Evolutionary conservation across 164 flowering plant genomes (phyloP).

Genomic region (Chimonanthus praecox): DNA sequence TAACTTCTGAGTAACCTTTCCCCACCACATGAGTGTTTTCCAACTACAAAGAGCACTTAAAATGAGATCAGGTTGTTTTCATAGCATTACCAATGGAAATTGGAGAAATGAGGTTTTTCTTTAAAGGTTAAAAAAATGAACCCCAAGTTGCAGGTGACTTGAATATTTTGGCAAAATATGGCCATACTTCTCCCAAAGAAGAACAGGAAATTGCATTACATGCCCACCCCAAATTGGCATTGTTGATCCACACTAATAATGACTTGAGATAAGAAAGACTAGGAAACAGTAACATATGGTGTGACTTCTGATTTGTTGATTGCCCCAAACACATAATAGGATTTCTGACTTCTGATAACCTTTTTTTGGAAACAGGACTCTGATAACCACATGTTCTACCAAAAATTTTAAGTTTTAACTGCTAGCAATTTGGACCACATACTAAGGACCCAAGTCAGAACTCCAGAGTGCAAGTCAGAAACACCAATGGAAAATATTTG

Average conservation of each 20-base stretch:
- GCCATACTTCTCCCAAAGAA: background rate
- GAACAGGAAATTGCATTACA: background rate
- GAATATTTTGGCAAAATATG: no score
- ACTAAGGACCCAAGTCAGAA: background rate
- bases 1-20: conserved; percentile 66
- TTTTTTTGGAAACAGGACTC: no score
- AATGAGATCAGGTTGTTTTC: background rate
- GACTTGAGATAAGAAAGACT: background rate
- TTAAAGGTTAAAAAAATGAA: no score
- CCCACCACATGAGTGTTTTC: conserved; percentile 45
- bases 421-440: background rate
- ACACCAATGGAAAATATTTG: no score
- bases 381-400: background rate
- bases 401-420: no score
- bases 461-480: background rate
- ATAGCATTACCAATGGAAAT: background rate
- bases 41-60: conserved; percentile 38
- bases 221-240: background rate
- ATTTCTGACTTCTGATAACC: background rate
- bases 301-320: no score
- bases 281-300: background rate
- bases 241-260: background rate
- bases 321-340: background rate
- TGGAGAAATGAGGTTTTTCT: background rate
- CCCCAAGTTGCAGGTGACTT: background rate